Conservation (phyloP, 352 stramenopile species). For the Plasmopara muralis region DNA sequence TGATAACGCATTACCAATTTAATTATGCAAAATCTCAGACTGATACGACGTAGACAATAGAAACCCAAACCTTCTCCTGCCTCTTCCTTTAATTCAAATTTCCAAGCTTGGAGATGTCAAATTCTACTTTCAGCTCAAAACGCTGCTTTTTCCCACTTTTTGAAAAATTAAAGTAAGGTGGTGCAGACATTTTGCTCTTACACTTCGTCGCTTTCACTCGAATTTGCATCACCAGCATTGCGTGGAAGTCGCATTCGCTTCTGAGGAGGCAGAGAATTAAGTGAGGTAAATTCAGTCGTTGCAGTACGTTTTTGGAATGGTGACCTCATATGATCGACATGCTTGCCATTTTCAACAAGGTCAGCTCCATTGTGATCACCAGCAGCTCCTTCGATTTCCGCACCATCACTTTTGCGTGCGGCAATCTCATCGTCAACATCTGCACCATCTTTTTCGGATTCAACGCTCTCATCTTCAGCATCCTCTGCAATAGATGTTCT, state of each 20-base stretch:
- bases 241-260: slow-evolving; percentile 16
- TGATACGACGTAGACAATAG: too few relatives aligned
- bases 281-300: slow-evolving; percentile 5
- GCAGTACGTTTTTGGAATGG: slow-evolving; percentile 10
- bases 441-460: not conserved
- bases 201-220: slow-evolving; percentile 1
- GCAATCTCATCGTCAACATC: not conserved
- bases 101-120: not conserved
- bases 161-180: not conserved
- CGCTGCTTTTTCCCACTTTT: not conserved
- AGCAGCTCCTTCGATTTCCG: slow-evolving; percentile 5
- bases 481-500: slow-evolving; percentile 30
- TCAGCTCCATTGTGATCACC: slow-evolving; percentile 10
- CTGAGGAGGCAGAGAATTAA: not conserved
- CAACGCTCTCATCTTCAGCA: slow-evolving; percentile 12
- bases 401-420: not conserved
- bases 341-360: slow-evolving; percentile 1
- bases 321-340: slow-evolving; percentile 18
- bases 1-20: too few relatives aligned
- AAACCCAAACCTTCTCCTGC: too few relatives aligned
- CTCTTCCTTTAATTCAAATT: not conserved
- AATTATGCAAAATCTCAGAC: too few relatives aligned
- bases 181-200: not conserved
- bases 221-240: slow-evolving; percentile 4
- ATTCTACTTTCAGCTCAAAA: not conserved